These are phyloP conservation scores for Tephrocybe sp. DNA, from an alignment of 768 basidiomycete species.

Conservation along the genomic window DNA sequence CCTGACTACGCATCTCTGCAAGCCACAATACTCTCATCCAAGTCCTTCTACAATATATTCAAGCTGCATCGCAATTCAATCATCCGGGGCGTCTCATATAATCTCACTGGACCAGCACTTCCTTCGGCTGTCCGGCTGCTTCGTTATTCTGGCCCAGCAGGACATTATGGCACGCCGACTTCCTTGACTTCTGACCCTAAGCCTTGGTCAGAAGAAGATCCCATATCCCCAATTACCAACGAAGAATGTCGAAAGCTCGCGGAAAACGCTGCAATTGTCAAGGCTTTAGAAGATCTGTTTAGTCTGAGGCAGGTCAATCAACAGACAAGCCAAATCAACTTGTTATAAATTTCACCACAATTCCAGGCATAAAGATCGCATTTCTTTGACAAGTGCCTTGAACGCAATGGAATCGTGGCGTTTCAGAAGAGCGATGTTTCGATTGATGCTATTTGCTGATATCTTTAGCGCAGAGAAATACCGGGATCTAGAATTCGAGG, in stretches of 20 bases:
- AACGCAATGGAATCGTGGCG: conserved; percentile 27
- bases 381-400: conserved; percentile 27
- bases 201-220: conserved; percentile 12
- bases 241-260: conserved; percentile 22
- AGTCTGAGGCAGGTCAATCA: conserved; percentile 32
- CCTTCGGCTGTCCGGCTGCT: conserved; percentile 28
- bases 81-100: conserved; percentile 26
- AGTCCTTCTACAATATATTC: conserved; percentile 28
- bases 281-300: conserved; percentile 34
- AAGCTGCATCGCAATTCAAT: conserved; percentile 27
- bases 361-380: conserved; percentile 35
- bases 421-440: conserved; percentile 20
- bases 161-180: background rate
- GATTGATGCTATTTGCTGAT: conserved; percentile 15
- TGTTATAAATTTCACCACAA: background rate
- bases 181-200: background rate
- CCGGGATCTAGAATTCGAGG: background rate
- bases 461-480: conserved; percentile 5
- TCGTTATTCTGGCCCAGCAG: conserved; percentile 10
- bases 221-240: conserved; percentile 16
- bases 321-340: background rate
- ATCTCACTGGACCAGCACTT: conserved; percentile 27
- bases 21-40: conserved; percentile 25
- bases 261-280: conserved; percentile 23
- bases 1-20: conserved; percentile 27